These are phyloP conservation scores for Calonectria fujianensis DNA, from an alignment of 2,329 filamentous ascomycete genomes.

Conservation along the genomic window DNA sequence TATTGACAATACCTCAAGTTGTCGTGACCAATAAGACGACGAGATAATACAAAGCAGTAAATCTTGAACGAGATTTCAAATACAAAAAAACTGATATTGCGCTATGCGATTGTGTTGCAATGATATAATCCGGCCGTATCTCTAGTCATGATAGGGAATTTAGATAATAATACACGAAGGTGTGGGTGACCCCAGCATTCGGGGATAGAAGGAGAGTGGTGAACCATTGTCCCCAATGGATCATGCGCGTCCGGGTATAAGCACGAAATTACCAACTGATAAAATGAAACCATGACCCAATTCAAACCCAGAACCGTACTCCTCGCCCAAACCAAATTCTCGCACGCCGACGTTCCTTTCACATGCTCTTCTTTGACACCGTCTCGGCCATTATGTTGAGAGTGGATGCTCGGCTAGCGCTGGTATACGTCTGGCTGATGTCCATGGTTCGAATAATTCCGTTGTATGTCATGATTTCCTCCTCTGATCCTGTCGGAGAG, in stretches of 20 bases:
- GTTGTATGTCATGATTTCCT: conserved; percentile 63
- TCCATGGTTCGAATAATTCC: conserved; percentile 55
- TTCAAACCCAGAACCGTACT: neutral
- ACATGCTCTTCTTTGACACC: conserved; percentile 8
- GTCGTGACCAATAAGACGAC: neutral
- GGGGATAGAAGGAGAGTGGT: neutral
- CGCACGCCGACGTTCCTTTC: neutral
- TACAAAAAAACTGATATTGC: neutral
- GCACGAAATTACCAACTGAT: neutral
- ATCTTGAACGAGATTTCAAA: neutral
- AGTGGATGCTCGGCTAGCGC: conserved; percentile 26
- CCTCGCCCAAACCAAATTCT: neutral
- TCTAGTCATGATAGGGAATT: conserved; percentile 14
- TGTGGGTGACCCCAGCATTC: neutral
- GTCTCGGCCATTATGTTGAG: neutral
- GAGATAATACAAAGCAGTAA: neutral
- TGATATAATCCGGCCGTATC: conserved; percentile 6
- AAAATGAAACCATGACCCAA: neutral
- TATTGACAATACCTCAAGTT: neutral
- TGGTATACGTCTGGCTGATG: conserved; percentile 37
- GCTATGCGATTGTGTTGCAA: neutral
- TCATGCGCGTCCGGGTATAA: neutral
- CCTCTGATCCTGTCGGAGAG: conserved; percentile 59
- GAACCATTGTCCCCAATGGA: neutral
- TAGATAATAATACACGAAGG: neutral